These are phyloP conservation scores for Chalciporus pseudorubinellus DNA, from an alignment of 768 basidiomycete genomes.

Conservation along the genomic window DNA sequence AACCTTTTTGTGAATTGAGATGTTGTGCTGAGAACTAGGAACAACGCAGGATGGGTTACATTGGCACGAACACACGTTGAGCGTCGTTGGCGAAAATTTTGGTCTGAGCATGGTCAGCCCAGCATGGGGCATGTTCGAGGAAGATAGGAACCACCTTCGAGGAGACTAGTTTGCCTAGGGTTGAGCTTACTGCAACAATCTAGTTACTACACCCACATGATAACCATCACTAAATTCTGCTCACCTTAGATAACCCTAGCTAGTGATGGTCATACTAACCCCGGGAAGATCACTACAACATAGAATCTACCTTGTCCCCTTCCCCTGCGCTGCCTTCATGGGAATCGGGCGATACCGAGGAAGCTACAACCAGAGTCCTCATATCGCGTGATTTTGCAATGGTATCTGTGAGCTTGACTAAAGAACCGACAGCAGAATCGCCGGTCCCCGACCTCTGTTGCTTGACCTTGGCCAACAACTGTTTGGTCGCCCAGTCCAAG, in stretches of 20 bases:
- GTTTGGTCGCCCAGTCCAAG: conserved; percentile 69
- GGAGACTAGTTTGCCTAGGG: no score
- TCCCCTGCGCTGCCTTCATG: not conserved
- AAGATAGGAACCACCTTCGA: no score
- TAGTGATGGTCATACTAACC: not conserved
- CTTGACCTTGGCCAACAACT: conserved; percentile 42
- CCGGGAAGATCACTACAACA: not conserved
- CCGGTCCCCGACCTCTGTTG: conserved; percentile 15
- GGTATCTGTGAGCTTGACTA: conserved; percentile 17
- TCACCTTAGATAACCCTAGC: not conserved
- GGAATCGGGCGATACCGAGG: not conserved
- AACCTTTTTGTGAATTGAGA: no score
- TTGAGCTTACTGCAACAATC: no score
- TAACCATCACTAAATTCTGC: no score
- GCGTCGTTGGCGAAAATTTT: no score
- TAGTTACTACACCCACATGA: no score
- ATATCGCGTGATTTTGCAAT: conserved; percentile 22
- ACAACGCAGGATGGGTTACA: no score
- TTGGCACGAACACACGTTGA: no score
- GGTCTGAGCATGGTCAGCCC: no score
- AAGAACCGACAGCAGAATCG: conserved; percentile 21
- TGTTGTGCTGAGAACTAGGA: no score
- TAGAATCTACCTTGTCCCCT: not conserved
- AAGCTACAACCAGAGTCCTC: conserved; percentile 13
- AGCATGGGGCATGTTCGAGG: no score